These are phyloP conservation scores for Ogataea corticis DNA, from an alignment of 805 yeast genomes.

Conservation along the genomic window DNA sequence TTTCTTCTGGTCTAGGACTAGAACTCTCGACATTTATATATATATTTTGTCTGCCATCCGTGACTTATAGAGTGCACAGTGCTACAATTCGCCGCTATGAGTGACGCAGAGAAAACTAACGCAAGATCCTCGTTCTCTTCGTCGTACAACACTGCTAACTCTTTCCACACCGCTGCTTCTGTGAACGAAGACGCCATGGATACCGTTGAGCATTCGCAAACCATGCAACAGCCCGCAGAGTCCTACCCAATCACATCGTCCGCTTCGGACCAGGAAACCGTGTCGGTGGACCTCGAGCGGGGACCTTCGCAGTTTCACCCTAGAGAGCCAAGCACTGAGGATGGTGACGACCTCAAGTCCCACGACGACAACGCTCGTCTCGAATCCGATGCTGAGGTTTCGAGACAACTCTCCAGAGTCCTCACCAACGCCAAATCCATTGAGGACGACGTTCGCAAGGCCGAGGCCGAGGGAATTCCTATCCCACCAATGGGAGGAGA, in stretches of 20 bases:
- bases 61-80: background rate
- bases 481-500: slow-evolving; percentile 68
- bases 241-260: slow-evolving; percentile 1
- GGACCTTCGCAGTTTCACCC: slow-evolving; percentile 14
- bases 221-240: background rate
- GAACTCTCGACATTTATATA: background rate
- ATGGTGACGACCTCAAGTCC: slow-evolving; percentile 4
- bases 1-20: background rate
- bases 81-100: background rate
- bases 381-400: slow-evolving; percentile 20
- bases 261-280: slow-evolving; percentile 10
- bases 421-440: slow-evolving; percentile 40
- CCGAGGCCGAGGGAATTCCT: slow-evolving; percentile 36
- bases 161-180: slow-evolving; percentile 15
- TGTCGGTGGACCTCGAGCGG: slow-evolving; percentile 6
- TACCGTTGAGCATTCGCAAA: background rate
- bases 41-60: background rate
- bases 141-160: slow-evolving; percentile 16
- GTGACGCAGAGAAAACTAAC: background rate
- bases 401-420: slow-evolving; percentile 39
- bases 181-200: background rate
- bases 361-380: slow-evolving; percentile 4
- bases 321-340: slow-evolving; percentile 2
- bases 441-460: slow-evolving; percentile 31
- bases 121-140: slow-evolving; percentile 15